Evolutionary conservation across 805 yeast species (phyloP), one percentile per base, ranked within the genome.

Genomic region (Starmerella floricola): DNA sequence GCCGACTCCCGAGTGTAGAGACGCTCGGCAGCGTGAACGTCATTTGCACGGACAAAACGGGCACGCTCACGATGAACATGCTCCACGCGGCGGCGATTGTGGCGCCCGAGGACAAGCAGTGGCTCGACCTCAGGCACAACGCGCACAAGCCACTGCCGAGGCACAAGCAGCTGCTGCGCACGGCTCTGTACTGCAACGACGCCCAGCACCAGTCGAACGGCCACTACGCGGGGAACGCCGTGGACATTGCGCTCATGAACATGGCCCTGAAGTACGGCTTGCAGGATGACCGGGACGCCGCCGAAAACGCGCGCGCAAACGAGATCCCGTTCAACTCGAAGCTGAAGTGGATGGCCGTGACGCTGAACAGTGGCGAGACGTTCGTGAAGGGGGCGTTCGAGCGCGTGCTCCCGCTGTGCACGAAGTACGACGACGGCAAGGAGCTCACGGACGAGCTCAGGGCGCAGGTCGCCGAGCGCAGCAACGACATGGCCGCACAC

Each of bases 381-480:
- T 78, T 71, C 57, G 86, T 78, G 31, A 91, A 91, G 61, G 99
- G 99, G 55, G 99, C 96, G 2, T 72, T 74, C 38, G 97, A 91
- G 63, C 75, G 71, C 44, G 66, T 91, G 8, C 57, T 85, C 36
- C 67, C 63, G 2, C 63, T 71, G 56, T 80, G 86, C 39, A 68
- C 73, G n/a, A 66, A 63, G 42, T 83, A 74, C 57, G 88, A 88
- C 20, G 74, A 72, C 48, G 54, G 65, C 5, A 75, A 71, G 46
- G 75, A 76, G 26, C 57, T 88, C 30, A 78, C 72, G 27, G 72
- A 70, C 0, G 72, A 68, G 4, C 54, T 72, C 16, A 65, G 61
- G 23, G 61, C 61, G 3, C 58, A 62, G n/a, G 73, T 86, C 21
- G 59, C 62, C 39, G 69, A 66, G 24, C 73, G 75, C 53, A 79